These are phyloP conservation scores for Calonectria leucothoes DNA, from an alignment of 2,329 filamentous ascomycete species.

Conservation along the genomic window DNA sequence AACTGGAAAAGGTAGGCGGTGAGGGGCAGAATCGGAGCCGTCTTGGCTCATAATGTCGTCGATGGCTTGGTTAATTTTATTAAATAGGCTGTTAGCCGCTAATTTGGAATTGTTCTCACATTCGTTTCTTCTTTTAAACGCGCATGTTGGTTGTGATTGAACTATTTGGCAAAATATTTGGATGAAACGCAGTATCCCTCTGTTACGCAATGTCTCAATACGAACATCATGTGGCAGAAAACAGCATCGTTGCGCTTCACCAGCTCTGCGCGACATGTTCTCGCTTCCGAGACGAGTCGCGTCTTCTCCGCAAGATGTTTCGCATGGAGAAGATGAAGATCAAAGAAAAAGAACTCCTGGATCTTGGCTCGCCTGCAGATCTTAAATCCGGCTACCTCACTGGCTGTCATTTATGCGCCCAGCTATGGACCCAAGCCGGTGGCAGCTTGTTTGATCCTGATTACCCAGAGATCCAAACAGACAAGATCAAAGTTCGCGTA, in stretches of 20 bases:
- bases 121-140: neutral
- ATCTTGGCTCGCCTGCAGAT: neutral
- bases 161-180: neutral
- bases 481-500: neutral
- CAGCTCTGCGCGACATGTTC: conserved; percentile 1
- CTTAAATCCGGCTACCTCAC: conserved; percentile 4
- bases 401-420: conserved; percentile 11
- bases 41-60: neutral
- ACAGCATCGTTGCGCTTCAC: neutral
- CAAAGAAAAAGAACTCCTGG: neutral
- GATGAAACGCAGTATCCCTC: neutral
- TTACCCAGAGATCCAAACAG: neutral
- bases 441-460: neutral
- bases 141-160: too few relatives aligned
- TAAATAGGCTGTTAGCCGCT: neutral
- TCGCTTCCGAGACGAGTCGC: neutral
- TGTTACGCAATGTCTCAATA: neutral
- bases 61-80: neutral
- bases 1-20: neutral
- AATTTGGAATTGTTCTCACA: neutral
- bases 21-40: neutral
- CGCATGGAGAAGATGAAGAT: neutral
- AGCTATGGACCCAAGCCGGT: conserved; percentile 6
- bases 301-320: conserved; percentile 1
- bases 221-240: conserved; percentile 4